Base-by-base conservation (phyloP, 2,329 filamentous ascomycete genomes). In the Fusarium acutatum region DNA sequence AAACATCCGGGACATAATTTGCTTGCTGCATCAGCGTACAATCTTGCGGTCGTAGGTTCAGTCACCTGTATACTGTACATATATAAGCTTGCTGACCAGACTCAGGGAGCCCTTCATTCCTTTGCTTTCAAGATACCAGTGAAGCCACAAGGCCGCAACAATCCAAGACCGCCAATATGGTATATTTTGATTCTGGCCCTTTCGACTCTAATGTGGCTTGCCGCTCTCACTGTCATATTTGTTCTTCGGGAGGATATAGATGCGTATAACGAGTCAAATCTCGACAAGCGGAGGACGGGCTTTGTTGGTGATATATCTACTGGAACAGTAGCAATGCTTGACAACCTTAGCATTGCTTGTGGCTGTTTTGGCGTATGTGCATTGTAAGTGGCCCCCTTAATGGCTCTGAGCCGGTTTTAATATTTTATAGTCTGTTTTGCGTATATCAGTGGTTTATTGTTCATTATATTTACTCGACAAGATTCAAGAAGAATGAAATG, bases 311-410 rank as follows among this genome's bases (percentile, higher is more conserved):
- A 65, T 6, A 30, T 73, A 14, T 57, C 66, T 3, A 61, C 47
- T 3, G 71, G 71, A 6, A 20, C 70, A 1, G 37, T 73, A 15
- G 58, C 52, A 5, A 52, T 71, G 67, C 22, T 73, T 43, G 44
- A 74, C 20, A 73, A 71, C 10, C 64, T 73, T 6, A 47, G 62
- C 7, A 68, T 71, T n/a, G 54, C 67, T 3, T 74, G 71, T 24
- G 71, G 71, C 15, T 71, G 71, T 15, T 74, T 74, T 34, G 71
- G 67, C 17, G 44, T 73, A 34, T 64, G 53, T 14, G 67, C 71
- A 22, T 74, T 73, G 71, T 74, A 35, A 52, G 71, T 71, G 26
- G 5, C 1, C 0, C 6, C 5, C 11, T 3, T 11, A 8, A 8
- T 8, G 22, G 4, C 7, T 18, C 3, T 22, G 2, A 37, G 14